These are phyloP conservation scores for Schizopora paradoxa DNA, from an alignment of 1,284 basidiomycete genomes.

Conservation along the genomic window DNA sequence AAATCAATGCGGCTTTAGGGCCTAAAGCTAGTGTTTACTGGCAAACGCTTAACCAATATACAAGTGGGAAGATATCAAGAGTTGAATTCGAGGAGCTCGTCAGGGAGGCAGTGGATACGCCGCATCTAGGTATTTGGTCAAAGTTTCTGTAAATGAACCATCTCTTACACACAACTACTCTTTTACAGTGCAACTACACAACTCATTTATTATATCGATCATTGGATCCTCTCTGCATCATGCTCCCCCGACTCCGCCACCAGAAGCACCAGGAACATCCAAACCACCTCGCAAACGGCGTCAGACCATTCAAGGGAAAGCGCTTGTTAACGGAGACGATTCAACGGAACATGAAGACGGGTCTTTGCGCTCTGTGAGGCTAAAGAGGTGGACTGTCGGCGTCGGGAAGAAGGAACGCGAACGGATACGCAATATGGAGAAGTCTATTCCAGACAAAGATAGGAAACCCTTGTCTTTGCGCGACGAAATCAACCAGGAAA, in stretches of 20 bases:
- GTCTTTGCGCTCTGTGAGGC: slow-evolving; percentile 51
- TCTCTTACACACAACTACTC: background rate
- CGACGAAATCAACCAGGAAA: slow-evolving; percentile 68
- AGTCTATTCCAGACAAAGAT: slow-evolving; percentile 31
- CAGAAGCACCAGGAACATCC: slow-evolving; percentile 35
- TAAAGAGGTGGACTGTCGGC: slow-evolving; percentile 73
- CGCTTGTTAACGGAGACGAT: slow-evolving; percentile 46
- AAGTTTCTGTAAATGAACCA: background rate
- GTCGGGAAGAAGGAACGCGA: slow-evolving; percentile 70
- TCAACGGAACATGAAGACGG: slow-evolving; percentile 44
- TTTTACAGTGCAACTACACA: slow-evolving; percentile 65
- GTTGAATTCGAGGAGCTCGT: slow-evolving; percentile 70
- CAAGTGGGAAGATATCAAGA: slow-evolving; percentile 63
- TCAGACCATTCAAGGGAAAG: slow-evolving; percentile 61
- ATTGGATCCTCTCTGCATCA: slow-evolving; percentile 72
- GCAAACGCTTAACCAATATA: slow-evolving; percentile 54
- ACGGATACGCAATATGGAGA: slow-evolving; percentile 50
- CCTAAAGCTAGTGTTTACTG: slow-evolving; percentile 59
- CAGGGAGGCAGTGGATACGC: slow-evolving; percentile 55
- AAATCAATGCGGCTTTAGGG: slow-evolving; percentile 58
- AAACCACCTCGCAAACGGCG: slow-evolving; percentile 71
- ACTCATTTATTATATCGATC: slow-evolving; percentile 73
- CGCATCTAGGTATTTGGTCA: slow-evolving; percentile 46
- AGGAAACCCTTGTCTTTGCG: slow-evolving; percentile 36
- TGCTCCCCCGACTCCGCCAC: slow-evolving; percentile 57